Percentiles rank a stretch among this genome's conserved stretches.
These are phyloP conservation scores for Wickerhamomyces sp. DNA, from an alignment of 1,139 yeast genomes.

Conservation along the genomic window DNA sequence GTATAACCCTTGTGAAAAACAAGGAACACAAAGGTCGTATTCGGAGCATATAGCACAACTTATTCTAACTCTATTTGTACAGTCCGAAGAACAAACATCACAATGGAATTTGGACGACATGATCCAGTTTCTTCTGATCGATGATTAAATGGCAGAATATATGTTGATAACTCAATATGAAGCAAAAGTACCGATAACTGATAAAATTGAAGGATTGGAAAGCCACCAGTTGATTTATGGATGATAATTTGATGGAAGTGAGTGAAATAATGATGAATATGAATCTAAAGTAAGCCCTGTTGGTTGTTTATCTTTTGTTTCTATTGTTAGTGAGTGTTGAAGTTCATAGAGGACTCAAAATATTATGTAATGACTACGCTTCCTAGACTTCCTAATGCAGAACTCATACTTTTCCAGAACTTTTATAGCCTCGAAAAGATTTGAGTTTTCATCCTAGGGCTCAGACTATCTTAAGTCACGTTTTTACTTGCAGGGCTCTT, in stretches of 20 bases:
- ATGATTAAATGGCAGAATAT: too few relatives aligned
- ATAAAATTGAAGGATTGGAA: not conserved
- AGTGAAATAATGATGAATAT: not conserved
- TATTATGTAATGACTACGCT: not conserved
- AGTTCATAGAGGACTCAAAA: not conserved
- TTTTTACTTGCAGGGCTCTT: not conserved
- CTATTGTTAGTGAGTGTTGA: not conserved
- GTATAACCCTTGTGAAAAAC: constrained; percentile 80
- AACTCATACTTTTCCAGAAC: not conserved
- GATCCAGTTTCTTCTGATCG: not conserved
- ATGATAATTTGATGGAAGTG: not conserved
- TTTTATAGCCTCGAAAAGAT: not conserved
- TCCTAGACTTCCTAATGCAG: not conserved
- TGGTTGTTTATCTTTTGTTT: not conserved
- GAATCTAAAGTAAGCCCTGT: not conserved
- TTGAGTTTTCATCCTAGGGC: not conserved
- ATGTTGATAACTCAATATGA: too few relatives aligned
- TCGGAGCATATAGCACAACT: constrained; percentile 91
- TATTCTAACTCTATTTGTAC: constrained; percentile 86
- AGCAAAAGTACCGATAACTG: too few relatives aligned
- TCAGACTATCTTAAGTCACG: not conserved
- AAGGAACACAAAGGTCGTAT: constrained; percentile 93
- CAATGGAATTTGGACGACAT: constrained; percentile 66
- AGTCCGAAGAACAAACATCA: constrained; percentile 91
- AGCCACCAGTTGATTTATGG: not conserved